Evolutionary conservation across 1,139 yeast species (phyloP), one percentile per base, ranked within the genome.

Genomic region (Barnettozyma hawaiiensis): DNA sequence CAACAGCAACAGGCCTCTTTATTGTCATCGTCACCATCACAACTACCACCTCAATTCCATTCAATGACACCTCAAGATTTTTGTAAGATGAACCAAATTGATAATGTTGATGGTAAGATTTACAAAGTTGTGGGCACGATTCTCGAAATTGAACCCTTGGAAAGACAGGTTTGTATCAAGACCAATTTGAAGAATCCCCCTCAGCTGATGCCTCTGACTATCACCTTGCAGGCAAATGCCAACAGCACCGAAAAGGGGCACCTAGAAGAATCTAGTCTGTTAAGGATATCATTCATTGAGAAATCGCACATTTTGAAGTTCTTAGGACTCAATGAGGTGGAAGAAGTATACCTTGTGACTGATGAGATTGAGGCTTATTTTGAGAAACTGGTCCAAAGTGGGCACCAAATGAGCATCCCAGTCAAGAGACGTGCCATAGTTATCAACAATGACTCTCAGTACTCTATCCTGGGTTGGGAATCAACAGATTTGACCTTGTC

Each of bases 291-390:
- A 6, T 24, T 50, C 5, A 28, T 26, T 15, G 36, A 35, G 3
- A 41, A 23, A 18, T 19, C 38, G 2, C 52, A 50, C 23, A 40
- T 49, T 2, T 43, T 44, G 15, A 39, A 31, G 12, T 52, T 52
- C 35, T 31, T 49, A 10, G 47, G 41, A 1, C 35, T 48, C 41
- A 33, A 40, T n/a, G 55, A 50, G 31, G 32, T 52, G 20, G 55
- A 52, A 38, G 49, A 46, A 22, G 43, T 47, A 9, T 52, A 52
- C 35, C 37, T 50, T 5, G 40, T 41, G 7, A 31, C 47, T 7
- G 32, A 32, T 19, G 42, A 39, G 10, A 40, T 47, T 16, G 35
- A 42, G 22, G 21, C 23, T 6, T 32, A 31, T 2, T 41, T 50
- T 26, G 14, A 31, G 1, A 15, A 24, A 7, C 21, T 50, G 1